phyloP scores from a whole-genome alignment of 805 yeast species.

The Saccharomycopsis sp. region DNA sequence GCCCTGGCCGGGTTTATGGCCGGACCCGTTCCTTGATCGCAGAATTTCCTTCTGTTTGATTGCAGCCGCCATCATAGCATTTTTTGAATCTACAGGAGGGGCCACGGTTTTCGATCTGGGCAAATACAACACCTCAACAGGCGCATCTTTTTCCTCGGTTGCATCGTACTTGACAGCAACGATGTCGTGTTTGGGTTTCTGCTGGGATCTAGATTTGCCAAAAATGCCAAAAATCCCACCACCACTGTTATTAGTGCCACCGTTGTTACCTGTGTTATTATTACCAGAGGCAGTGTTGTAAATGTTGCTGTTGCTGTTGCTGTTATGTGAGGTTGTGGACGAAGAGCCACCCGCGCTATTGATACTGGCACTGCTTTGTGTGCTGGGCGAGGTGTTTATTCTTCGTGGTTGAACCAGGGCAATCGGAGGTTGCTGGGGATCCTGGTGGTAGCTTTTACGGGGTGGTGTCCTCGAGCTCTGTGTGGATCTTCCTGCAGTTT shows the following conservation, averaged over 20 bases:
- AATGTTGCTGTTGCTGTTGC: no score
- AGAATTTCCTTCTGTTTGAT: background rate
- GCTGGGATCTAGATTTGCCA: no score
- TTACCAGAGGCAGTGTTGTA: no score
- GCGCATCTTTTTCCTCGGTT: constrained; percentile 19
- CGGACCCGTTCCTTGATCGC: background rate
- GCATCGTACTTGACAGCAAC: constrained; percentile 18
- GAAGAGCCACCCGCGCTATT: no score
- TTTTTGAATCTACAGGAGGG: background rate
- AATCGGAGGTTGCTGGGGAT: background rate
- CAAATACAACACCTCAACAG: constrained; percentile 19
- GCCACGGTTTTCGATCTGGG: constrained; percentile 5
- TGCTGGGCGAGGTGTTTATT: no score
- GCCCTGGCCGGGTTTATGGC: no score
- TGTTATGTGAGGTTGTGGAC: no score
- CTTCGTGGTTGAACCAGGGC: constrained; percentile 2
- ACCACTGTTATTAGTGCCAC: no score
- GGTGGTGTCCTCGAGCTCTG: no score
- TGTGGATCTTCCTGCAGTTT: background rate
- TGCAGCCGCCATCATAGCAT: constrained; percentile 4
- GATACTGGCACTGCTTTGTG: no score
- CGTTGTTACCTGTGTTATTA: no score
- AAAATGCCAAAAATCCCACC: constrained; percentile 18
- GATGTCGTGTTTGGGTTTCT: constrained; percentile 6
- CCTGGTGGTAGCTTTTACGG: background rate